Evolutionary conservation across 2,329 filamentous ascomycete genomes (phyloP), one percentile per base, ranked within the genome.

Genomic region (Hymenoscyphus fructigenus): DNA sequence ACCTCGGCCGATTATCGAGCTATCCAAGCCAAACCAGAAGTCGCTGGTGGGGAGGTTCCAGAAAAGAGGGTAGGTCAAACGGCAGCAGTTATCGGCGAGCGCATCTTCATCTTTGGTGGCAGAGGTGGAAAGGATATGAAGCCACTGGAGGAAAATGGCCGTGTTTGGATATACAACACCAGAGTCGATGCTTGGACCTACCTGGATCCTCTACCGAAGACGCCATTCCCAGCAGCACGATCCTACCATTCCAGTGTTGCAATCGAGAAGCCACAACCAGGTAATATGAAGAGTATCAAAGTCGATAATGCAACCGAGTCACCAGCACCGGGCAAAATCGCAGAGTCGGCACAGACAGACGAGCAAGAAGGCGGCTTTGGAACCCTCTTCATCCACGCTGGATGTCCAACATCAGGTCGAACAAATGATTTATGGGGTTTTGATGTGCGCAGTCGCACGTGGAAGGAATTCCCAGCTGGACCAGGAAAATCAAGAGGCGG

Each of bases 61-160:
- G 77, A 81, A 1, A 83, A 91, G 1, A 86, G 92, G 23, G 86
- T 93, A 1, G 92, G 92, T 23, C 86, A 92, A 69, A 88, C 91
- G 38, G 86, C 89, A 0, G 85, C 88, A 14, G 83, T 87, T 1
- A 84, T 95, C 65, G 83, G 88, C 65, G 83, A 84, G 56, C 87
- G 87, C 26, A 87, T 96, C 72, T 94, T 94, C 77, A 69, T 96
- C 53, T 96, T 93, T 76, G 92, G 91, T 58, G 92, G 93, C 10
- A 87, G 91, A 56, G 88, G 89, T 38, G 90, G 90, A 0, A 78
- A 82, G 2, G 86, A 86, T 32, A 88, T 91, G 85, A 80, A 84
- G 1, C 87, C 91, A 0, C 81, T 96, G 12, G 86, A 93, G 61
- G 92, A 96, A 73, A 76, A 81, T 12, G 92, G 92, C 17, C 82